Evolutionary conservation across 768 basidiomycete species (phyloP), one percentile per base, ranked within the genome.

Genomic region (Phallus indusiatus): DNA sequence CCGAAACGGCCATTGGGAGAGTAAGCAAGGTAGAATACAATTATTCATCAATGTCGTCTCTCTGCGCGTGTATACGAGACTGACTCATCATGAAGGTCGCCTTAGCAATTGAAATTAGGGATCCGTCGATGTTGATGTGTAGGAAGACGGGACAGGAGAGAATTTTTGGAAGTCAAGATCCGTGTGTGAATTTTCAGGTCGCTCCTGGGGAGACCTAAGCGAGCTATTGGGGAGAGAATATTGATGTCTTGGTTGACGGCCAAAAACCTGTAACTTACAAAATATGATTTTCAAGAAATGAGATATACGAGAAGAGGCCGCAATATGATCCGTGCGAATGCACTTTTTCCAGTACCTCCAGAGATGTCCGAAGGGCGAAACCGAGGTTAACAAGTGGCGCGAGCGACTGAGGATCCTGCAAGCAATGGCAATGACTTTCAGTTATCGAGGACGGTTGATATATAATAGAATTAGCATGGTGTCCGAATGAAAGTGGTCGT

Each of bases 341-440:
- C 8, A 56, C 22, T n/a, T 22, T 20, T 48, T 56, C 55, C 46
- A 56, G 33, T 9, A 20, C 55, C 22, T 56, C 55, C 5, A 36
- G 47, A 22, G 55, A 56, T 20, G 55, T 47, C 21, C 55, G 55
- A 56, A 56, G 55, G 22, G 55, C 14, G 47, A 56, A 21, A 6
- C 55, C 47, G 10, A 56, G 47, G 47, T 56, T 36, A 24, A 56
- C 46, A 22, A 56, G 55, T 10, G 55, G 55, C 2, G 11, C 55
- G 24, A 56, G 47, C 16, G 55, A 36, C 10, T 21, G 21, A 47
- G 42, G 46, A 35, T 56, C 42, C 22, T 48, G 48, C 2, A 56
- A 12, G 18, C 55, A 56, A 22, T 56, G 47, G 21, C 55, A 56
- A 48, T 24, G 17, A 22, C 12, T 47, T 47, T 21, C 24, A 8